phyloP scores from a whole-genome alignment of 2,329 filamentous ascomycete genomes.

The Paecilomyces sp. region DNA sequence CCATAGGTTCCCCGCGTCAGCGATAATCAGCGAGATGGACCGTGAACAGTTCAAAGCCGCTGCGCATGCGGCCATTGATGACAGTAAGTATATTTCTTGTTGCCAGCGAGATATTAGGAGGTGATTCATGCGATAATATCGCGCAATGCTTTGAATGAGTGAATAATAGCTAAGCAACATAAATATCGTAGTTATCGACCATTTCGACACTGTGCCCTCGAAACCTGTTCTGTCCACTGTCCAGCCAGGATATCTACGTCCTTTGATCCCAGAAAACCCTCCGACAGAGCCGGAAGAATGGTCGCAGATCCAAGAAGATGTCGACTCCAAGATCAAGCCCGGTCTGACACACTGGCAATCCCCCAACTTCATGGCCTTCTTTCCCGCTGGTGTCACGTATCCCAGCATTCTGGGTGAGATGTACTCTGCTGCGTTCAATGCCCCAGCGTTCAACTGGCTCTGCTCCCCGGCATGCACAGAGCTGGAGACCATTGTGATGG shows the following conservation, averaged over 20 bases:
- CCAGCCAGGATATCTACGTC: constrained; percentile 75
- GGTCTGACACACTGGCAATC: constrained; percentile 93
- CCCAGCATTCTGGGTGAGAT: constrained; percentile 85
- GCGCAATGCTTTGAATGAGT: background rate
- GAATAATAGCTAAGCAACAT: constrained; percentile 3
- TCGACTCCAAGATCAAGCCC: constrained; percentile 80
- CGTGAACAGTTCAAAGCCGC: constrained; percentile 69
- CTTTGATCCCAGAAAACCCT: constrained; percentile 67
- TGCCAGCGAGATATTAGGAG: constrained; percentile 3
- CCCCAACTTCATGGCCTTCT: constrained; percentile 94
- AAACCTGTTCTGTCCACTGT: constrained; percentile 70
- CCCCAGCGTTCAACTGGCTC: constrained; percentile 95
- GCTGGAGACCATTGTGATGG: constrained; percentile 84
- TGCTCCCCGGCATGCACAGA: constrained; percentile 89
- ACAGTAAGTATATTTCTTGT: constrained; percentile 53
- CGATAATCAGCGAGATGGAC: constrained; percentile 53
- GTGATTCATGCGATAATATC: background rate
- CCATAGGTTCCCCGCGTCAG: background rate
- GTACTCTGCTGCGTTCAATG: constrained; percentile 81
- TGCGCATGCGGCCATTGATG: constrained; percentile 70
- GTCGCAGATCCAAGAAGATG: constrained; percentile 72
- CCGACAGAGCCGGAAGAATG: constrained; percentile 61
- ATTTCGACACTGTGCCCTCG: constrained; percentile 68
- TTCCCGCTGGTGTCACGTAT: constrained; percentile 73
- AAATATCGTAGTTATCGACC: constrained; percentile 59